Evolutionary conservation across 306 rosid genomes (phyloP).

Genomic region (Trifolium dubium): DNA sequence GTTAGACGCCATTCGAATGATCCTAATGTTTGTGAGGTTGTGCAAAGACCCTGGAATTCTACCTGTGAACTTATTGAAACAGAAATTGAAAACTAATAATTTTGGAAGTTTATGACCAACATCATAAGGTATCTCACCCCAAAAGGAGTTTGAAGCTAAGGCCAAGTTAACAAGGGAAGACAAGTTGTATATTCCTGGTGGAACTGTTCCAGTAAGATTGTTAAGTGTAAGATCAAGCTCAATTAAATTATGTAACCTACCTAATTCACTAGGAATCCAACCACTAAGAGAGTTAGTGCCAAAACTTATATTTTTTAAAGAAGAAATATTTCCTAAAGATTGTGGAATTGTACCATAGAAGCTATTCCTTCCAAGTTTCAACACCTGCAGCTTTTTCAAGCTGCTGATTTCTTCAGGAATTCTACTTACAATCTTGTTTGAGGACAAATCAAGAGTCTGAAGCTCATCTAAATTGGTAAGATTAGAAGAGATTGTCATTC

Average conservation of each 20-base stretch:
- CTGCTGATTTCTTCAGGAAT: conserved; percentile 51
- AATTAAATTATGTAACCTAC: conserved; percentile 53
- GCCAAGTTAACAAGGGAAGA: conserved; percentile 61
- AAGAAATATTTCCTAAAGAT: conserved; percentile 63
- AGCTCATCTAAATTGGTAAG: conserved; percentile 52
- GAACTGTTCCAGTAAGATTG: conserved; percentile 63
- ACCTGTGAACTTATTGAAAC: conserved; percentile 69
- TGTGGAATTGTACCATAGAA: conserved; percentile 58
- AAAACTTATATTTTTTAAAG: conserved; percentile 53
- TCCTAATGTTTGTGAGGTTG: conserved; percentile 61
- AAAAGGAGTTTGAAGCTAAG: conserved; percentile 60
- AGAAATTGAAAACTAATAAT: conserved; percentile 56
- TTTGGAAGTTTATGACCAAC: conserved; percentile 65
- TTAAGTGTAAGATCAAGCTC: conserved; percentile 63
- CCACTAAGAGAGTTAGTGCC: conserved; percentile 70
- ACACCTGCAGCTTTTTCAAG: conserved; percentile 54
- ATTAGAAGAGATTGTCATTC: conserved; percentile 51
- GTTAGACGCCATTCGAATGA: conserved; percentile 59
- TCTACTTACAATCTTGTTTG: conserved; percentile 51
- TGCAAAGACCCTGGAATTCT: conserved; percentile 72
- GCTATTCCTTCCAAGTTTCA: conserved; percentile 57
- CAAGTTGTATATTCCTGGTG: conserved; percentile 57
- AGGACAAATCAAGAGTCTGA: conserved; percentile 52
- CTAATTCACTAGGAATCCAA: conserved; percentile 56
- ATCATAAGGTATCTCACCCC: conserved; percentile 73